A percentile compares a stretch with the other conserved stretches of the same genome.
phyloP scores from a whole-genome alignment of 768 basidiomycete genomes.

The Boletus subparvulus region DNA sequence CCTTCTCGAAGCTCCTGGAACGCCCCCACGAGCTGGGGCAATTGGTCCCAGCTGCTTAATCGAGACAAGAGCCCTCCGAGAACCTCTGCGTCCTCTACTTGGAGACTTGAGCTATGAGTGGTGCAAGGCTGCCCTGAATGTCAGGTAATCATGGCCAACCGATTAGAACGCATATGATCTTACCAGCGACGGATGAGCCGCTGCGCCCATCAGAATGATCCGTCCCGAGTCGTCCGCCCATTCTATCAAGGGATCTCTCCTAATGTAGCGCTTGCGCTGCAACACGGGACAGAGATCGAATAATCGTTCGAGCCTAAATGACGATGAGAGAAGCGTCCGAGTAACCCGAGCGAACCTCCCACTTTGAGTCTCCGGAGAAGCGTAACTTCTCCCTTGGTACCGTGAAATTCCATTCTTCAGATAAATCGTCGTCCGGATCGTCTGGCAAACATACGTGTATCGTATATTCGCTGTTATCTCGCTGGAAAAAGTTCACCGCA shows the following conservation, averaged over 20 bases:
- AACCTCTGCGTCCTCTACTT: constrained; percentile 31
- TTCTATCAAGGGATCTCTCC: constrained; percentile 34
- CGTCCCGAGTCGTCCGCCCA: constrained; percentile 48
- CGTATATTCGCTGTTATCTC: constrained; percentile 39
- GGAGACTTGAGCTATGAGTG: constrained; percentile 33
- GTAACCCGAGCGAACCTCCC: constrained; percentile 4
- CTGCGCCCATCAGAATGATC: constrained; percentile 54
- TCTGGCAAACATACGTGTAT: constrained; percentile 39
- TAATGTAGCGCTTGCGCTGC: constrained; percentile 37
- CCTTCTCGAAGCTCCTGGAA: constrained; percentile 56
- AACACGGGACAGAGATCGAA: constrained; percentile 36
- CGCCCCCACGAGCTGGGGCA: constrained; percentile 48
- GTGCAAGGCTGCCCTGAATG: constrained; percentile 43
- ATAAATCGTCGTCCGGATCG: constrained; percentile 27
- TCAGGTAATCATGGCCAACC: background rate
- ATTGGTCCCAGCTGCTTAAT: constrained; percentile 42
- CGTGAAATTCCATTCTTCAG: constrained; percentile 32
- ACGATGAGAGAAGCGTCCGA: background rate
- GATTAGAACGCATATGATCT: constrained; percentile 11
- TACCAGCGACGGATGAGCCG: constrained; percentile 55
- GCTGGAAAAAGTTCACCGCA: background rate
- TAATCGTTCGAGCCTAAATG: constrained; percentile 34
- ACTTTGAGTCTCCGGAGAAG: constrained; percentile 38
- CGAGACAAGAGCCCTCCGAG: constrained; percentile 36
- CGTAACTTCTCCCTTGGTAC: constrained; percentile 35